Conservation (phyloP, 768 basidiomycete species). For the Roridomyces roridus region DNA sequence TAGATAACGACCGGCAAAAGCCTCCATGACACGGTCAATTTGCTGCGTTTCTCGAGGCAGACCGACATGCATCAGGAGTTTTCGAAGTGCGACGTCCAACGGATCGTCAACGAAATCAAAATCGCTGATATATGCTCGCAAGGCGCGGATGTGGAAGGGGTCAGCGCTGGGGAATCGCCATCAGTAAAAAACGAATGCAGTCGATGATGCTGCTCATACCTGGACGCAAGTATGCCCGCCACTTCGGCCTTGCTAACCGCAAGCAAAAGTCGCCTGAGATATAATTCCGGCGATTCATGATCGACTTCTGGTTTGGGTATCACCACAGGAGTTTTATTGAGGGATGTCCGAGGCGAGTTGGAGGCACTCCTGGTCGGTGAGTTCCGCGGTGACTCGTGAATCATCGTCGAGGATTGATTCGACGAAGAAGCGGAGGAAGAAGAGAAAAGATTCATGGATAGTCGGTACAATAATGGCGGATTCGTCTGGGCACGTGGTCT, state of each 20-base stretch:
- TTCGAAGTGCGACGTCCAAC: conserved; percentile 90
- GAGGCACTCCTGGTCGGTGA: conserved; percentile 29
- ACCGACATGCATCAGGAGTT: conserved; percentile 88
- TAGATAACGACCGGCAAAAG: conserved; percentile 86
- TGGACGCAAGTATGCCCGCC: conserved; percentile 80
- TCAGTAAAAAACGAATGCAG: neutral
- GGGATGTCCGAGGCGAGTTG: conserved; percentile 51
- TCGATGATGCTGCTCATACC: conserved; percentile 48
- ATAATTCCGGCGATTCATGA: conserved; percentile 74
- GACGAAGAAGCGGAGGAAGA: conserved; percentile 37
- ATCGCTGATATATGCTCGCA: conserved; percentile 71
- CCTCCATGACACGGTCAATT: conserved; percentile 97
- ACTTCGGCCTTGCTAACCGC: conserved; percentile 81
- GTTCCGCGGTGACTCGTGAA: conserved; percentile 20
- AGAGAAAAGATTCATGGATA: conserved; percentile 70
- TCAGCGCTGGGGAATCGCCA: conserved; percentile 61
- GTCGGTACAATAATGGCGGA: conserved; percentile 71
- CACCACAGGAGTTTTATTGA: conserved; percentile 48
- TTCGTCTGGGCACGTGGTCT: conserved; percentile 61
- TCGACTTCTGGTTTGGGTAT: conserved; percentile 57
- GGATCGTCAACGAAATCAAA: conserved; percentile 85
- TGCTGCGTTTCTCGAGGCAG: conserved; percentile 97
- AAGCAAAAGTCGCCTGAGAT: conserved; percentile 66
- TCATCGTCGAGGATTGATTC: conserved; percentile 6
- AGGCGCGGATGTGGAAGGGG: conserved; percentile 68